Base-by-base conservation (phyloP, 768 basidiomycete species). In the Naganishia kalamii region DNA sequence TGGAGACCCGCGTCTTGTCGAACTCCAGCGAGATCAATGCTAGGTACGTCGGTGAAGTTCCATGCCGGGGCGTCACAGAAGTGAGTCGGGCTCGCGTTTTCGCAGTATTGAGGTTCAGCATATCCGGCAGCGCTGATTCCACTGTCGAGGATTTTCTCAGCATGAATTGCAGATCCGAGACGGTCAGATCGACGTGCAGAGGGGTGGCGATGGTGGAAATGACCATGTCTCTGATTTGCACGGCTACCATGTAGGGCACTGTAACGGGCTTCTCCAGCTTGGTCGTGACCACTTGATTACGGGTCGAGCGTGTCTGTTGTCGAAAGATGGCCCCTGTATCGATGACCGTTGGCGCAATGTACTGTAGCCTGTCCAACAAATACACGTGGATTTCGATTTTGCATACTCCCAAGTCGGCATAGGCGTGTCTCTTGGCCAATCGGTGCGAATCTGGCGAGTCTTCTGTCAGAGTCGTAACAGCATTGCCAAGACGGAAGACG, bases 321-420 rank as follows among this genome's bases (percentile, higher is more conserved):
- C 37, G 54, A 3, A 57, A 13, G 1, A n/a, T 21, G 35, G 37
- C 27, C 10, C 2, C 40, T 8, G 54, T 40, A 7, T 37, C 35
- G 21, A 57, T 35, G 7, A 57, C 4, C 19, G 54, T 57, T 1
- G 54, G 54, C 27, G 54, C 54, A 13, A 57, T 21, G 33, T 37
- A n/a, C 19, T 57, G 54, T 23, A 57, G 54, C 21, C 54, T 33
- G n/a, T 57, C 54, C n/a, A 57, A 33, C 21, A 57, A 23, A 41
- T 57, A 57, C 25, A 57, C 23, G 19, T 57, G 54, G 12, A 37
- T 23, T 12, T 37, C 21, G 21, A 57, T 57, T 21, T 57, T 57
- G 37, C 54, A 57, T 35, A 35, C 21, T 17, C n/a, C 37, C 33
- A 57, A 15, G 12, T 57, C 54, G 11, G 21, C 23, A 25, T 57